Evolutionary conservation across 257 asterid genomes (phyloP), one percentile per base, ranked within the genome.

Genomic region (Solanum virginianum): DNA sequence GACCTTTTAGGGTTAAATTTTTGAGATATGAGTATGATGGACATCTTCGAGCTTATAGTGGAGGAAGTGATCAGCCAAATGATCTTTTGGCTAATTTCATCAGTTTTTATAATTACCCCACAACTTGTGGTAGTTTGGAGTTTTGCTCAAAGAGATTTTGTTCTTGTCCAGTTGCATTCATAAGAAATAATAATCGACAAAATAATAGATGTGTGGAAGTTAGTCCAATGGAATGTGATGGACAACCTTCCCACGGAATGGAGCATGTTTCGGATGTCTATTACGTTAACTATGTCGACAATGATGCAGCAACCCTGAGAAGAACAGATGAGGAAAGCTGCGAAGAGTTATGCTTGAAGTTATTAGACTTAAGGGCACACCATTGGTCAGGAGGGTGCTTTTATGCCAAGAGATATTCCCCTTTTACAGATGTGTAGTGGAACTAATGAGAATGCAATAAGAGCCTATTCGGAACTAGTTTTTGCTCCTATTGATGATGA

Each of bases 361-460:
- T 53, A 88, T 97, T 86, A 92, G 98, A n/a, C 92, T 96, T 53
- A 97, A 89, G 97, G 98, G 13, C 98, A 97, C 68, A 77, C 94
- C 2, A 86, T 93, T 63, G 89, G 95, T 39, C 97, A 93, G 32
- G 98, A 94, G 87, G 99, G 95, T 85, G 92, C 95, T 45, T 95
- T 92, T 85, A 88, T 92, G 91, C 91, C 98, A 14, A 86, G 98
- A 84, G 99, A 97, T 91, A 88, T 94, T 85, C 98, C 93, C 90
- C 97, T 97, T 66, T 91, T 97, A 11, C 99, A 96, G 99, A 89
- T 97, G 96, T 95, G 99, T 87, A 93, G 92, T 8, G 99, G 99
- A 68, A 89, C 93, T 83, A 99, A 97, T 80, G 99, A 97, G 90
- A 90, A 92, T 86, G 94, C 98, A 0, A 89, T 92, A 1, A 98